A percentile compares a stretch with the other conserved stretches of the same genome.
Evolutionary conservation across 2,329 filamentous ascomycete genomes (phyloP).

Genomic region (Penicillium occitanis): DNA sequence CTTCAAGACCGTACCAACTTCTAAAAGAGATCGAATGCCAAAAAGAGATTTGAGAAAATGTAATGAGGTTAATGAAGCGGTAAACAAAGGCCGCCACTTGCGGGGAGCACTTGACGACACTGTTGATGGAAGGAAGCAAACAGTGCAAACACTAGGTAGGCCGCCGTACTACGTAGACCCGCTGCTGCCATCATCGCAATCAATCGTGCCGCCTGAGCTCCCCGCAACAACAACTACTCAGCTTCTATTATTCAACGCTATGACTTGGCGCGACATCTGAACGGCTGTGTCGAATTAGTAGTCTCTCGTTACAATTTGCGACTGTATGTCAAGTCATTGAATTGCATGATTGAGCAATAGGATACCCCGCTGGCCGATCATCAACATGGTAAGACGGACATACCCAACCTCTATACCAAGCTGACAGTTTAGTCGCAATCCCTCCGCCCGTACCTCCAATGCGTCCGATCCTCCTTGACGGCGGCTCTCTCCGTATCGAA

Average conservation of each 20-base stretch:
- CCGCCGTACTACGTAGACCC: neutral
- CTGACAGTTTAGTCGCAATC: conserved; percentile 74
- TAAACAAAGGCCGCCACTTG: conserved; percentile 22
- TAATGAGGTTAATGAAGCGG: conserved; percentile 3
- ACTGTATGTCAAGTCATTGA: neutral
- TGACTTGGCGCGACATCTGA: neutral
- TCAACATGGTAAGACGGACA: conserved; percentile 14
- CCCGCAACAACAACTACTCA: conserved; percentile 16
- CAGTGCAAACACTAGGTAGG: conserved; percentile 30
- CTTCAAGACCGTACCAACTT: neutral
- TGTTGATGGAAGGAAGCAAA: conserved; percentile 29
- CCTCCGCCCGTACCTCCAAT: conserved; percentile 91
- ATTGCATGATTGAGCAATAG: neutral
- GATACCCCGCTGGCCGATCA: neutral
- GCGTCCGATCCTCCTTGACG: conserved; percentile 89
- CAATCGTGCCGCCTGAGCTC: conserved; percentile 18
- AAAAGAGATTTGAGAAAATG: neutral
- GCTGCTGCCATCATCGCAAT: conserved; percentile 6
- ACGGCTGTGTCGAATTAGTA: neutral
- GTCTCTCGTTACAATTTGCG: neutral
- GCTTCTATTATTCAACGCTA: neutral
- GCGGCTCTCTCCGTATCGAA: conserved; percentile 91
- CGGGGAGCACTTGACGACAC: conserved; percentile 17
- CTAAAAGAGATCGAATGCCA: neutral
- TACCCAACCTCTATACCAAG: neutral